Evolutionary conservation across 2,329 filamentous ascomycete species (phyloP), one percentile per base, ranked within the genome.

Genomic region (Fusarium xylarioides): DNA sequence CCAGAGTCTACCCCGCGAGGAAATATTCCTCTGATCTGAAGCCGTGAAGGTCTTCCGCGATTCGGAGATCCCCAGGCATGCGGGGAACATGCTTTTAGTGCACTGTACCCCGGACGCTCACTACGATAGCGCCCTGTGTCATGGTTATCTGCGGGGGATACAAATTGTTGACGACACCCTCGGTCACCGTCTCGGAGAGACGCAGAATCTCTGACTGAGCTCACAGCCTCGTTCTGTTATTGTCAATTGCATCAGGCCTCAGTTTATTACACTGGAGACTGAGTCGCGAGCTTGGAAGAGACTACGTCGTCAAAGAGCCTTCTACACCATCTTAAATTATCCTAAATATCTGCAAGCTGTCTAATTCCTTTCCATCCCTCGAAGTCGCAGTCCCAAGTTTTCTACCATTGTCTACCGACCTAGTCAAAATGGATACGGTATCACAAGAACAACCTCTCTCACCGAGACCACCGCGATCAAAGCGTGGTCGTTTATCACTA

Each of bases 91-190:
- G 26, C 10, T 30, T n/a, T 54, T 71, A 71, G 68, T 62, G 68
- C 62, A 26, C 35, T 35, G 47, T 66, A 71, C 68, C 68, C 68
- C 42, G 30, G 68, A 71, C 64, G 14, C 19, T 54, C 38, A 28
- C 55, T 26, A 37, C n/a, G 63, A 52, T 71, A 55, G 68, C 37
- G 52, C 59, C 26, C 52, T 62, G 52, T 44, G 38, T 42, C 26
- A 19, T 58, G 23, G 32, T 42, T 38, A 35, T 65, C 53, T 46
- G 57, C 43, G 61, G 68, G 67, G 52, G 52, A 71, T 71, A 71
- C 68, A 71, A 71, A 71, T 71, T 66, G 68, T 71, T 71, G 63
- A 42, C 42, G 40, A 71, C 46, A 63, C 68, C 68, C 63, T 71
- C 52, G 56, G 63, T 38, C 26, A 67, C 42, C 63, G 30, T 63